Base-by-base conservation (phyloP, 148 eudicot genomes). In the Heliamphora exappendiculata region DNA sequence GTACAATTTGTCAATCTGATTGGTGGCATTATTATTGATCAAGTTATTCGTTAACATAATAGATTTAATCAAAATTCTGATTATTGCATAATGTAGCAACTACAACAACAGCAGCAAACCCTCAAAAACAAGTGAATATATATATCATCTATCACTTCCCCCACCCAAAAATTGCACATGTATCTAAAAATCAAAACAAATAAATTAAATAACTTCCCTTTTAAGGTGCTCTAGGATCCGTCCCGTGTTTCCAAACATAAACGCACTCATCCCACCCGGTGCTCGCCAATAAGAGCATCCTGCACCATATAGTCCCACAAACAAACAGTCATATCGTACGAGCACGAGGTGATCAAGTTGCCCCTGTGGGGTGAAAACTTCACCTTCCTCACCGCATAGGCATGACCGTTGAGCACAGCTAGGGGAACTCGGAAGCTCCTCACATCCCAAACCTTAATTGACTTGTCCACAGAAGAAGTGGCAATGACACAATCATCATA, bases 231-330 rank as follows among this genome's bases (percentile, higher is more conserved):
- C 95, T 84, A 0, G 98, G 97, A 73, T 94, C 98, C 3, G 88
- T 94, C 7, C 98, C 98, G 59, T 94, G 93, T 64, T 86, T 93
- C 97, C 98, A 94, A 65, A 94, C 97, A 70, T 92, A 94, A 31
- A 89, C 98, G 74, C 85, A 78, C 88, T 94, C 98, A 44, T 94
- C 98, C 98, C 98, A 94, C n/a, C 98, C 98, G 4, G 97, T 92
- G 79, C 97, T 92, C 0, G 98, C 98, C 75, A 37, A 92, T 79
- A 34, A 94, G 81, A 6, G 97, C 81, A 85, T 94, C 98, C 78
- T 94, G 97, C 76, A 92, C 88, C 92, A 88, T 90, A 72, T 85
- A 91, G 80, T 94, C 97, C 98, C 98, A 94, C 87, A 94, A 79
- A 82, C 95, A 90, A 45, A 94, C 92, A 0, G 85, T 87, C 98